Base-by-base conservation (phyloP, 257 asterid species). In the Ehretia macrophylla region DNA sequence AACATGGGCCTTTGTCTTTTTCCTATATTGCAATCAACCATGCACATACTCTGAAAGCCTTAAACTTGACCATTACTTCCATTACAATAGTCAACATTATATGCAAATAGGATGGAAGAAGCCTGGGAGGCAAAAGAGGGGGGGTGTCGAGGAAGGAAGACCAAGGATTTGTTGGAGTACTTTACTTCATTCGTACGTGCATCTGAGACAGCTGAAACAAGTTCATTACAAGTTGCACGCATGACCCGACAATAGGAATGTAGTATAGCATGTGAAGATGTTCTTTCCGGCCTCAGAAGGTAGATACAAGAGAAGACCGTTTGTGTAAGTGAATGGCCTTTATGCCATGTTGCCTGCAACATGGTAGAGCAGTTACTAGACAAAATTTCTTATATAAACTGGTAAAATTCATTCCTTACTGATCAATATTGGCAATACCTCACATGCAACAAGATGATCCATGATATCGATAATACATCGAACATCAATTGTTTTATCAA, bases 261-360 rank as follows among this genome's bases (percentile, higher is more conserved):
- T 62, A 93, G 84, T 58, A 93, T 71, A 19, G 91, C 79, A 77
- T 89, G 95, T 18, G 92, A 81, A 44, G 96, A 83, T 21, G 95
- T 86, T 77, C 95, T 83, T 45, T 81, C 96, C 27, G 95, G 96
- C 84, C 89, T 85, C 89, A 93, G 65, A 66, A 93, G 88, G 79
- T 93, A 93, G 76, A 89, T 77, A 82, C 95, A 83, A 52, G 99
- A 93, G 75, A 78, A 93, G 22, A 93, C 94, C 14, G 96, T 93
- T 76, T 93, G 97, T 57, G 96, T 91, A 60, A 93, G 78, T 60
- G 99, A 80, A 66, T 94, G 95, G 77, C 99, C 99, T 70, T 80
- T 89, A 69, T 93, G 99, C 99, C 99, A 93, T 71, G 99, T 93
- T 44, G 97, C 99, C 99, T 93, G 85, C 78, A 66, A 48, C 10